Base-by-base conservation (phyloP, 768 basidiomycete species). In the Hortiboletus campestris region DNA sequence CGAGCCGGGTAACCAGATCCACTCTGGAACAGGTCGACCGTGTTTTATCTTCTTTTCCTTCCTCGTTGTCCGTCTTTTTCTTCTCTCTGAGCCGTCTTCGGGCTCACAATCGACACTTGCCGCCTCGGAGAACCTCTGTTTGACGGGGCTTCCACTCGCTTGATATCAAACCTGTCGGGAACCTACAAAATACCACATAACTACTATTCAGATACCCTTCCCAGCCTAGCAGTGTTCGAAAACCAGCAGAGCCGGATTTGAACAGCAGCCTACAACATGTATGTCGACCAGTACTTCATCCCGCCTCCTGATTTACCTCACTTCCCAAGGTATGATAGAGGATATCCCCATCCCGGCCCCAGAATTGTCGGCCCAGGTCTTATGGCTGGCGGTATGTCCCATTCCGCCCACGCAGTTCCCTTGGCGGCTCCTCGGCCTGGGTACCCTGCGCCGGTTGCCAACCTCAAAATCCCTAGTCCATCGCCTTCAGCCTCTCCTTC, bases 391-490 rank as follows among this genome's bases (percentile, higher is more conserved):
- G 67, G 67, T 46, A 36, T 64, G 29, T 66, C 71, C 38, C 58
- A 67, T 50, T 67, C 73, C 4, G 60, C 72, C 16, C 58, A 67
- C 5, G 62, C 70, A 47, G 66, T 76, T 44, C 76, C 79, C 10
- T 82, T 90, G 58, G 86, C 83, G 4, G 84, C 87, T 3, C 89
- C 88, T 25, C 79, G 79, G 36, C 88, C 89, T 4, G 88, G 89
- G 7, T 91, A 91, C 61, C 81, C 86, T 31, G 82, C 86, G 3
- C 85, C 85, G 34, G 80, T 89, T 29, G 75, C 85, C 14, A 85
- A 82, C 2, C 80, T 89, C 34, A 84, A 82, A 59, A 72, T 88
- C 31, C 71, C 81, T 6, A 79, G 75, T 41, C 82, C 81, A 2
- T 72, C 74, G 29, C 75, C 77, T 2, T 68, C 75, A 13, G 74